phyloP scores from a whole-genome alignment of 495 filamentous ascomycete species.

The Venustampulla echinocandica region DNA sequence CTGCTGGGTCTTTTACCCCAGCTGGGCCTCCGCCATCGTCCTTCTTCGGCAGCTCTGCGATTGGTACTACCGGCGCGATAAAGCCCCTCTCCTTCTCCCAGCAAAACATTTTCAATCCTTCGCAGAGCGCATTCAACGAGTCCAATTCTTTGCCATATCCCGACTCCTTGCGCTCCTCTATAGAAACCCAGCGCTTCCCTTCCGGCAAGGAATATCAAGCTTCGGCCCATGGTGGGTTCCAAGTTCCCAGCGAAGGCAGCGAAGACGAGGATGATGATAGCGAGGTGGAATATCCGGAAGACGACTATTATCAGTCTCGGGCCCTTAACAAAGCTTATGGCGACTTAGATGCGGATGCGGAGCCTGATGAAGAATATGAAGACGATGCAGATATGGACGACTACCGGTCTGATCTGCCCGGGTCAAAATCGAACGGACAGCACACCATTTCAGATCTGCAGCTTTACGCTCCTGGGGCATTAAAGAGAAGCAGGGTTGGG shows the following conservation, averaged over 20 bases:
- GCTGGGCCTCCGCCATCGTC: slow-evolving; percentile 57
- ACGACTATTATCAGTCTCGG: slow-evolving; percentile 24
- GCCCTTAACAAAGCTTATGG: slow-evolving; percentile 27
- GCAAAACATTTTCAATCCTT: slow-evolving; percentile 10
- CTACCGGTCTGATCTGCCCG: slow-evolving; percentile 21
- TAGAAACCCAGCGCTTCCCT: slow-evolving; percentile 17
- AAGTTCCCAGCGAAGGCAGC: slow-evolving; percentile 23
- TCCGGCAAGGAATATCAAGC: slow-evolving; percentile 28
- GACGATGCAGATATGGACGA: slow-evolving; percentile 32
- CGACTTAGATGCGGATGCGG: slow-evolving; percentile 25
- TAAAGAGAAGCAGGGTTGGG: slow-evolving; percentile 30
- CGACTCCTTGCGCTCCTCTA: slow-evolving; percentile 8
- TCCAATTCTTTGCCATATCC: slow-evolving; percentile 25
- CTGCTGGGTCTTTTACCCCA: slow-evolving; percentile 63
- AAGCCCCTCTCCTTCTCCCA: slow-evolving; percentile 28
- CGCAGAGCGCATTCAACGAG: slow-evolving; percentile 33
- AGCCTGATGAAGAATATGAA: slow-evolving; percentile 30
- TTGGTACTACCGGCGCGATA: slow-evolving; percentile 35
- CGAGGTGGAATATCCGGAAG: slow-evolving; percentile 25
- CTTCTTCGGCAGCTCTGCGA: slow-evolving; percentile 57
- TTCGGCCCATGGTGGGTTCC: slow-evolving; percentile 21
- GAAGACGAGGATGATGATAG: slow-evolving; percentile 26
- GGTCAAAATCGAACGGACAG: slow-evolving; percentile 8
- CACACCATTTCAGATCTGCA: slow-evolving; percentile 35
- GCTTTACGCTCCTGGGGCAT: slow-evolving; percentile 35